These are phyloP conservation scores for Angomonas deanei DNA, from an alignment of 208 protist species.

Conservation along the genomic window DNA sequence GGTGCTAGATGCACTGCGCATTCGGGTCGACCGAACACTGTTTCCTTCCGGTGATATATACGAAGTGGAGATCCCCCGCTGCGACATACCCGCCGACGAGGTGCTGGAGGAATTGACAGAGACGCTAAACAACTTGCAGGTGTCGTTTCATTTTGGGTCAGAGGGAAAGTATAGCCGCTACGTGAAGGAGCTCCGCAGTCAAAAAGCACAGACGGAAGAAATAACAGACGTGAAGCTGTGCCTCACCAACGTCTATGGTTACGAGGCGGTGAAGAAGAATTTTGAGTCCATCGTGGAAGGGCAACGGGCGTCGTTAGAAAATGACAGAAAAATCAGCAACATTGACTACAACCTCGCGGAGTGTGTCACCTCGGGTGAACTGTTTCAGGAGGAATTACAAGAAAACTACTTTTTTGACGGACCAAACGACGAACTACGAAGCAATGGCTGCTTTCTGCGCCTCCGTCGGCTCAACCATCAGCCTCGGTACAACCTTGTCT, in stretches of 20 bases:
- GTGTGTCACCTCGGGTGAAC: constrained; percentile 1
- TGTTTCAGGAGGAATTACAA: constrained; percentile 32
- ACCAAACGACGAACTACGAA: constrained; percentile 23
- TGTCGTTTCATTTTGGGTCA: constrained; percentile 38
- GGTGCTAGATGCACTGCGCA: constrained; percentile 11
- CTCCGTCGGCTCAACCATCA: constrained; percentile 36
- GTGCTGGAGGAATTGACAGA: constrained; percentile 29
- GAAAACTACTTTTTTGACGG: constrained; percentile 80
- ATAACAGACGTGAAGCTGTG: constrained; percentile 50
- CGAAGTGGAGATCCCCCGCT: constrained; percentile 65
- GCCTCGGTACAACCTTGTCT: constrained; percentile 31
- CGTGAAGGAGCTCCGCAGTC: constrained; percentile 29
- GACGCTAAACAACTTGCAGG: constrained; percentile 25
- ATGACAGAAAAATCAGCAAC: not conserved
- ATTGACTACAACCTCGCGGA: constrained; percentile 5
- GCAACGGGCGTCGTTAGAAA: not conserved
- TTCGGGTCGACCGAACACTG: constrained; percentile 47
- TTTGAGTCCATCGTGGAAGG: constrained; percentile 15
- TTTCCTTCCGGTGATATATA: constrained; percentile 59
- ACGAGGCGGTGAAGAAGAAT: constrained; percentile 46
- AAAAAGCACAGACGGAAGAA: constrained; percentile 15
- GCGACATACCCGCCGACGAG: constrained; percentile 36
- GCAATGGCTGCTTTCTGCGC: constrained; percentile 34
- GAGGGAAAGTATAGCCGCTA: constrained; percentile 72
- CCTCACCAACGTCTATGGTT: constrained; percentile 43